Percentiles rank a stretch among this genome's conserved stretches.
These are phyloP conservation scores for Pseudogymnoascus sp. DNA, from an alignment of 2,329 filamentous ascomycete species.

Conservation along the genomic window DNA sequence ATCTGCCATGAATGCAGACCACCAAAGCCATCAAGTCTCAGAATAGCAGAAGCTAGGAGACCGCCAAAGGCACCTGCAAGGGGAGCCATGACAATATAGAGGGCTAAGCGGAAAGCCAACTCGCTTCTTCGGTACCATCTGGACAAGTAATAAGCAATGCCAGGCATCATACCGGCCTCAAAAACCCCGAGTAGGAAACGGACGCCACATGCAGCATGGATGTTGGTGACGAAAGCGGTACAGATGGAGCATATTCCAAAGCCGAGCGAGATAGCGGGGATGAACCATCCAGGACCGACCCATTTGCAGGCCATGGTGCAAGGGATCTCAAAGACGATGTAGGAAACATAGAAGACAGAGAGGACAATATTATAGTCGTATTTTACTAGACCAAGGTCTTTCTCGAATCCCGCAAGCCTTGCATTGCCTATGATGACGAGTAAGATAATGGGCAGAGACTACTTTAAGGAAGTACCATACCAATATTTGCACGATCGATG, in stretches of 20 bases:
- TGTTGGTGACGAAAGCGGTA: conserved; percentile 55
- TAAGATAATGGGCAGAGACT: neutral
- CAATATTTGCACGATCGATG: conserved; percentile 67
- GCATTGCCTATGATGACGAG: conserved; percentile 49
- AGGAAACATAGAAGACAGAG: conserved; percentile 62
- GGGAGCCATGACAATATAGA: conserved; percentile 64
- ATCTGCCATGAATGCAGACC: conserved; percentile 52
- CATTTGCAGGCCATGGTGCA: conserved; percentile 60
- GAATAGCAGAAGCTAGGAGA: conserved; percentile 54
- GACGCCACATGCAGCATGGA: conserved; percentile 46
- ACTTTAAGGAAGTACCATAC: conserved; percentile 29
- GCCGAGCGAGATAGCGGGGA: conserved; percentile 51
- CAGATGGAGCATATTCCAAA: conserved; percentile 57
- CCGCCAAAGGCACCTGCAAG: conserved; percentile 65
- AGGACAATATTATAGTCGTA: conserved; percentile 64
- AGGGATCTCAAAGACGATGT: conserved; percentile 66
- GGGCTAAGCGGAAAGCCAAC: conserved; percentile 55
- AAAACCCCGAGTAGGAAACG: conserved; percentile 61
- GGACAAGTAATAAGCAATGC: conserved; percentile 64
- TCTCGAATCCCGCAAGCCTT: conserved; percentile 54
- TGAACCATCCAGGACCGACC: conserved; percentile 63
- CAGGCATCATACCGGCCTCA: conserved; percentile 65
- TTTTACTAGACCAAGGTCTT: conserved; percentile 47
- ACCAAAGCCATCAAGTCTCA: conserved; percentile 51
- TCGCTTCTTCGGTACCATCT: conserved; percentile 65